Evolutionary conservation across 1,284 basidiomycete species (phyloP).

Genomic region (Sparassis latifolia): DNA sequence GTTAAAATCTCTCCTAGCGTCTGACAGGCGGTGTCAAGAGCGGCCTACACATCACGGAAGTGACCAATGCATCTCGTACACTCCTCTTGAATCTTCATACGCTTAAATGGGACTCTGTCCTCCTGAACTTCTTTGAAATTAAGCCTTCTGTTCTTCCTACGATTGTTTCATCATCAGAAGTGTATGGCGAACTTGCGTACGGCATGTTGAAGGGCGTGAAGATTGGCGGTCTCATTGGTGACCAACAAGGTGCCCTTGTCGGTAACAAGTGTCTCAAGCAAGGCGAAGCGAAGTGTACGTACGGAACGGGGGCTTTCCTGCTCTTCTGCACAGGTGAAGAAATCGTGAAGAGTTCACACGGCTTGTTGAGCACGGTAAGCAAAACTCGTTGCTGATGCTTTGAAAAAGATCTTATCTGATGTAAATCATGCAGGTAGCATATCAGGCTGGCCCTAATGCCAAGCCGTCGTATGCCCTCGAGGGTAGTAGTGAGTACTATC

Average conservation of each 20-base stretch:
- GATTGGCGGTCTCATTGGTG: conserved; percentile 90
- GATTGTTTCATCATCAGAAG: conserved; percentile 88
- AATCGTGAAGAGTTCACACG: conserved; percentile 81
- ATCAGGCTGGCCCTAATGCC: conserved; percentile 76
- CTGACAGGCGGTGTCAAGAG: conserved; percentile 68
- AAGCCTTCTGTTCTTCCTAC: conserved; percentile 76
- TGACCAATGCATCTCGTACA: conserved; percentile 96
- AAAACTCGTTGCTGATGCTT: background rate
- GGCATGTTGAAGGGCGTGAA: conserved; percentile 75
- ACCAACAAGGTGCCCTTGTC: conserved; percentile 94
- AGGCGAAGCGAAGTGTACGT: conserved; percentile 93
- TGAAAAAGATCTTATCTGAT: conserved; percentile 1
- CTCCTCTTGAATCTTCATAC: conserved; percentile 84
- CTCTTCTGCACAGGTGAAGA: conserved; percentile 91
- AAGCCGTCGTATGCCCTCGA: conserved; percentile 91
- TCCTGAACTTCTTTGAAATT: conserved; percentile 87
- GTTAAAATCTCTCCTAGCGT: conserved; percentile 46
- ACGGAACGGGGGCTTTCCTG: conserved; percentile 94
- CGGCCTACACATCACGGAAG: conserved; percentile 86
- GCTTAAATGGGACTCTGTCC: conserved; percentile 77
- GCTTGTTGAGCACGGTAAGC: conserved; percentile 81
- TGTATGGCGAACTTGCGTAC: conserved; percentile 74
- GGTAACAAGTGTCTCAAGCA: conserved; percentile 89
- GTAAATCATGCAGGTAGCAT: conserved; percentile 65
- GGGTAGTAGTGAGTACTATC: conserved; percentile 68